Percentiles rank a stretch among this genome's conserved stretches.
These are phyloP conservation scores for Teratosphaeria epicoccoides DNA, from an alignment of 2,329 filamentous ascomycete species.

Conservation along the genomic window DNA sequence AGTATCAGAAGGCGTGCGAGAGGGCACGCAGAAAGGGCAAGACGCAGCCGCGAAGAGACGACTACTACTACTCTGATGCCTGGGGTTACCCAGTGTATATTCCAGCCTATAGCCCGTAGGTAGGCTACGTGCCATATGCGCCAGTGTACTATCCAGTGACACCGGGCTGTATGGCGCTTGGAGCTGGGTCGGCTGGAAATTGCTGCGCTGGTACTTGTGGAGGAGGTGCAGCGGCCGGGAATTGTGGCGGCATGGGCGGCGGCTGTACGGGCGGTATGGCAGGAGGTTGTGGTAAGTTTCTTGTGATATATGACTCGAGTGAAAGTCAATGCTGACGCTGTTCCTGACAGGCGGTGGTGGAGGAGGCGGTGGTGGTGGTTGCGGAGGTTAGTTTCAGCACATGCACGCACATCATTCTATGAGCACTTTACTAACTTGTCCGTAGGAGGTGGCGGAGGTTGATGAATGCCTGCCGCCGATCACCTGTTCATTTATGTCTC, in stretches of 20 bases:
- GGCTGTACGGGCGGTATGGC: constrained; percentile 34
- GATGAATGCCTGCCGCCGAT: too few species aligned
- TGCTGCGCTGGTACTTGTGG: constrained; percentile 39
- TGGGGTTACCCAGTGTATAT: constrained; percentile 37
- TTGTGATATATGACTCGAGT: neutral
- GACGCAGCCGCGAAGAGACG: constrained; percentile 25
- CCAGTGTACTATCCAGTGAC: constrained; percentile 32
- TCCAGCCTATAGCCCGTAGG: constrained; percentile 39
- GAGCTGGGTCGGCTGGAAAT: constrained; percentile 32
- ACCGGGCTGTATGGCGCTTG: constrained; percentile 35
- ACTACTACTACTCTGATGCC: constrained; percentile 30
- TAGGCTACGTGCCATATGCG: constrained; percentile 31
- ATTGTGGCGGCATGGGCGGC: constrained; percentile 33
- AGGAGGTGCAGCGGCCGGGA: constrained; percentile 27
- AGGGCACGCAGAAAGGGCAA: constrained; percentile 30
- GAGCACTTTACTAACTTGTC: neutral
- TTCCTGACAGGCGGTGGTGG: neutral
- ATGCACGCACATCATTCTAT: neutral
- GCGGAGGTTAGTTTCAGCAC: neutral
- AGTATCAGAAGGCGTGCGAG: constrained; percentile 41
- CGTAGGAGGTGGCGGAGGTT: neutral
- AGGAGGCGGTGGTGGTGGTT: neutral
- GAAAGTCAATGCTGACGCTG: neutral
- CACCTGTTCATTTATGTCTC: too few species aligned
- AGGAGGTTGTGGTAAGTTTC: constrained; percentile 12